Base-by-base conservation (phyloP, 306 rosid genomes). In the Lotus japonicus region DNA sequence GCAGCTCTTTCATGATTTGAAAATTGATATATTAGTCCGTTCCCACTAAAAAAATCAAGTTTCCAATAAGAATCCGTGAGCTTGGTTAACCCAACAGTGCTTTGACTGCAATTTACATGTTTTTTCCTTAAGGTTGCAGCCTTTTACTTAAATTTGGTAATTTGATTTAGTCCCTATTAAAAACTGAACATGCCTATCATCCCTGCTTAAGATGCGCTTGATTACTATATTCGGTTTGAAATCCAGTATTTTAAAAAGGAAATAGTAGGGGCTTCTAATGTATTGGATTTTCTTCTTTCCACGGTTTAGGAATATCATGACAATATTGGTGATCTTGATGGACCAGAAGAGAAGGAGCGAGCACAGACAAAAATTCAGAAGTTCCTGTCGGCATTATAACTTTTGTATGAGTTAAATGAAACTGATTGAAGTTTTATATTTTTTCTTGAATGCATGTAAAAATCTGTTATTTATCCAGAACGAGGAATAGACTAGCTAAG, bases 331-430 rank as follows among this genome's bases (percentile, higher is more conserved):
- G 97, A 92, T 78, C 72, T 86, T 48, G 98, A 92, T 73, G 98
- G 98, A 74, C 92, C 85, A 11, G 95, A 92, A 68, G 98, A 88
- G 79, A 90, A 88, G 77, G 98, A 92, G 79, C 83, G 94, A 36
- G 86, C 92, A 5, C 97, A 89, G 79, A 54, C 90, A 12, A 94
- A 84, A 85, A 85, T 90, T 77, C 95, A 86, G 56, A 88, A 82
- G 83, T 90, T 94, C 83, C 82, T 94, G 75, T 41, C 73, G 26
- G 96, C 92, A 3, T 54, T 92, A n/a, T 90, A 73, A 69, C 70
- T 42, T 44, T 43, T 64, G 71, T 42, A 41, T 35, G 63, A n/a
- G 56, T 54, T 53, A n/a, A 59, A 23, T 10, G 56, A 63, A 55
- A 68, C 59, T 14, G 42, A 55, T 61, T 52, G n/a, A 33, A 44